Base-by-base conservation (phyloP, 805 yeast genomes). In the Nakazawaea peltata region DNA sequence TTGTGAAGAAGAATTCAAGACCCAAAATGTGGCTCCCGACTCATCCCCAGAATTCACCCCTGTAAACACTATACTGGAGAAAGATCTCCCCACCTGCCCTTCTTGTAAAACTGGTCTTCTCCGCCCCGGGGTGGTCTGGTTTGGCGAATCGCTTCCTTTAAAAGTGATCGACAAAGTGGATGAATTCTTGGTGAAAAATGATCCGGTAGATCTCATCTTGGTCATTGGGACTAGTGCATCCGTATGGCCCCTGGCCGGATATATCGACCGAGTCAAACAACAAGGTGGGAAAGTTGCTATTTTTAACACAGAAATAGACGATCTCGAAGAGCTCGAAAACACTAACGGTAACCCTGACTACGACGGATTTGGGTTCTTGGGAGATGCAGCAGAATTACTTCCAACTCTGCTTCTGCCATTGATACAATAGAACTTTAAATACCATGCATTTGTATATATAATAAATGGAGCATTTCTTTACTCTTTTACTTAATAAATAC, bases 121-220 rank as follows among this genome's bases (percentile, higher is more conserved):
- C 39, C 63, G 96, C 16, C 97, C 97, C 0, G 95, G 92, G 0
- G 94, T 87, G 3, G 88, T 86, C 5, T 87, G 95, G 96, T 85
- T 81, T 57, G 96, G 96, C n/a, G 97, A 87, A 55, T 69, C 86
- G 12, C 59, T 87, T 30, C 85, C 94, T 0, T 54, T 83, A 36
- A 58, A 58, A 32, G 69, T 67, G 10, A 69, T 87, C 39, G 78
- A 76, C 41, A 59, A 59, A 28, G 85, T 84, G 4, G 95, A 86
- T 56, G 74, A 71, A 29, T 86, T 82, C 46, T 65, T 85, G 5
- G 68, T 73, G 44, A 48, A 61, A 9, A 61, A 62, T 18, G 55
- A 56, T 4, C 59, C 60, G 25, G 78, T 83, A 16, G 95, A 86
- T 48, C 57, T 87, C 48, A 76, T 85, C 3, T 59, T 86, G 33